Evolutionary conservation across 495 filamentous ascomycete species (phyloP), one percentile per base, ranked within the genome.

Genomic region (Stereocaulon alpinum): DNA sequence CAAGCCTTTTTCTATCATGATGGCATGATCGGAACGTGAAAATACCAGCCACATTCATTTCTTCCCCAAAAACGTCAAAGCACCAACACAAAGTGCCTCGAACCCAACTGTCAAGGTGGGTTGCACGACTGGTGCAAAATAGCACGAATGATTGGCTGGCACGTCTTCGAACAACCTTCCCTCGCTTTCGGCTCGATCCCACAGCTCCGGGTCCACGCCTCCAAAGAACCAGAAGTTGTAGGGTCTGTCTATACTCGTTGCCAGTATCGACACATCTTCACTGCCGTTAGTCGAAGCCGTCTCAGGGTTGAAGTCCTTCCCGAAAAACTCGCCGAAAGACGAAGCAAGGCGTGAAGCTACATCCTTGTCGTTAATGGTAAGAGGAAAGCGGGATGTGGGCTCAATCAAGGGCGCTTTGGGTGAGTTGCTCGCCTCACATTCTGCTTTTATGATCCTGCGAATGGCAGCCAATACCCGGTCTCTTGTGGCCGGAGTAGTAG

Each of bases 121-220:
- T 64, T 82, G 69, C 18, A 87, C 73, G 0, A 74, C 79, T 20
- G 83, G 84, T 44, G 77, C 77, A 71, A 85, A 86, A 60, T 74
- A 77, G 2, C 76, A 72, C 54, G 76, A 82, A 66, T 87, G 84
- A 60, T 86, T 86, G 40, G 71, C 73, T 1, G 79, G 75, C 14
- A 67, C 60, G 40, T 63, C 57, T 42, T 67, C 58, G 14, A 44
- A 40, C 27, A 60, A 9, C 40, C 53, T 61, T 9, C 61, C 66
- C 14, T 63, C 56, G 41, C 56, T 61, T 51, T 71, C 60, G 2
- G 69, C 71, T 47, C 64, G 63, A 68, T 79, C 77, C 76, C 76
- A 80, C 11, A 71, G 52, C 9, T 65, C 67, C 1, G 60, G 68
- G 59, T 78, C 76, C 51, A 72, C 68, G 0, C 75, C 73, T 2